Evolutionary conservation across 768 basidiomycete species (phyloP).

Genomic region (Macrolepiota fuliginosa): DNA sequence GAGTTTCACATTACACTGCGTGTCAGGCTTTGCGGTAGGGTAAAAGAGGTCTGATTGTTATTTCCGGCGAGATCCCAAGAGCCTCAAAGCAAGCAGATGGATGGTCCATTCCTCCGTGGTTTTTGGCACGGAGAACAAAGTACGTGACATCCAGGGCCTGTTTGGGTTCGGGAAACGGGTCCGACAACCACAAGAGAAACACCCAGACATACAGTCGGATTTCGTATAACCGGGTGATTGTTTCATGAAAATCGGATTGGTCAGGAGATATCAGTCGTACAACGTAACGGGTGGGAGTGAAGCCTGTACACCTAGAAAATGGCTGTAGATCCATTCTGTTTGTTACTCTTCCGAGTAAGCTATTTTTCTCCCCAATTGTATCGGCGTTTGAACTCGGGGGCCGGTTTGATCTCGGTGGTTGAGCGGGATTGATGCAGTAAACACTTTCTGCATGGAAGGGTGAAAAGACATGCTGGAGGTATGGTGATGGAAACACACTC

Average conservation of each 20-base stretch:
- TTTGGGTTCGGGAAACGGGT: not conserved
- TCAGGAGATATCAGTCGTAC: not conserved
- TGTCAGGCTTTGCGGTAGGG: not conserved
- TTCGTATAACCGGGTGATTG: not conserved
- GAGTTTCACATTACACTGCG: not conserved
- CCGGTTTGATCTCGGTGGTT: not conserved
- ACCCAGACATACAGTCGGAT: not conserved
- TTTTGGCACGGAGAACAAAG: not conserved
- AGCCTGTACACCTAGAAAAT: not conserved
- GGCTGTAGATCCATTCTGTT: too few relatives aligned
- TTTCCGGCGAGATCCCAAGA: conserved; percentile 5
- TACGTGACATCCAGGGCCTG: not conserved
- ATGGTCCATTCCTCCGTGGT: not conserved
- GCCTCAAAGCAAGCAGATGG: not conserved
- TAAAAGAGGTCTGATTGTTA: not conserved
- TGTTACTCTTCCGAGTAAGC: too few relatives aligned
- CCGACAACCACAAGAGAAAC: too few relatives aligned
- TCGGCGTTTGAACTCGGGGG: not conserved
- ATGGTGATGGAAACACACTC: not conserved
- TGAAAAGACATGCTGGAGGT: not conserved
- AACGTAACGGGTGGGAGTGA: not conserved
- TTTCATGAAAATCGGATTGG: not conserved
- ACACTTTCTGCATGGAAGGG: not conserved
- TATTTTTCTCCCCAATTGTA: not conserved
- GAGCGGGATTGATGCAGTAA: not conserved